Evolutionary conservation across 331 rosid genomes (phyloP).

Genomic region (Arachis monticola): DNA sequence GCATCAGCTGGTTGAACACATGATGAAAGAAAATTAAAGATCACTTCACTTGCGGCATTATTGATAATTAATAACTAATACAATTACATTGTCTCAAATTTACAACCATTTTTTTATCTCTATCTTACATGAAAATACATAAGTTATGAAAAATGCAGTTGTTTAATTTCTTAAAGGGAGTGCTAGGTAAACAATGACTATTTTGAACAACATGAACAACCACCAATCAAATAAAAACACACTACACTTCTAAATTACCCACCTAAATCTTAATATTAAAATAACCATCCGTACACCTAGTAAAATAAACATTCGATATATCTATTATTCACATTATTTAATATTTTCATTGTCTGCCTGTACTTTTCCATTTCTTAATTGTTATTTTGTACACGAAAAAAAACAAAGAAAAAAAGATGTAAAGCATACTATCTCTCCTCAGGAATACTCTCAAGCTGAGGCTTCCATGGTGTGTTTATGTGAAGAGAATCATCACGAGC

Average conservation of each 20-base stretch:
- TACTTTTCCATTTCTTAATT: too few species aligned
- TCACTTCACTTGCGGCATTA: neutral
- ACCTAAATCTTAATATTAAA: too few species aligned
- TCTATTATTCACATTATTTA: too few species aligned
- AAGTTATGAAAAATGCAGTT: neutral
- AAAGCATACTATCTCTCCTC: conserved; percentile 35
- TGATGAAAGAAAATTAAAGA: neutral
- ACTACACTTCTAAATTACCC: too few species aligned
- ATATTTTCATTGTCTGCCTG: too few species aligned
- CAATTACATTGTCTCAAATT: neutral
- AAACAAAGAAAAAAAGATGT: neutral
- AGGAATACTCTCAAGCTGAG: conserved; percentile 63
- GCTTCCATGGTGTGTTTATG: conserved; percentile 55
- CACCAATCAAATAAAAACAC: too few species aligned
- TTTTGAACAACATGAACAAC: too few species aligned
- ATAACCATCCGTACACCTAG: too few species aligned
- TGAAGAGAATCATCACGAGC: conserved; percentile 31
- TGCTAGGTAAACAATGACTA: too few species aligned
- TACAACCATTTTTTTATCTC: neutral
- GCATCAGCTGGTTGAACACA: neutral
- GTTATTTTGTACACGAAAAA: neutral
- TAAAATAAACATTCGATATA: too few species aligned
- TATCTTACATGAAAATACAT: neutral
- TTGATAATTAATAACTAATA: neutral
- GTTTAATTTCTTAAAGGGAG: too few species aligned